Evolutionary conservation across 2,329 filamentous ascomycete genomes (phyloP).

Genomic region (Aspergillus brunneoviolaceus): DNA sequence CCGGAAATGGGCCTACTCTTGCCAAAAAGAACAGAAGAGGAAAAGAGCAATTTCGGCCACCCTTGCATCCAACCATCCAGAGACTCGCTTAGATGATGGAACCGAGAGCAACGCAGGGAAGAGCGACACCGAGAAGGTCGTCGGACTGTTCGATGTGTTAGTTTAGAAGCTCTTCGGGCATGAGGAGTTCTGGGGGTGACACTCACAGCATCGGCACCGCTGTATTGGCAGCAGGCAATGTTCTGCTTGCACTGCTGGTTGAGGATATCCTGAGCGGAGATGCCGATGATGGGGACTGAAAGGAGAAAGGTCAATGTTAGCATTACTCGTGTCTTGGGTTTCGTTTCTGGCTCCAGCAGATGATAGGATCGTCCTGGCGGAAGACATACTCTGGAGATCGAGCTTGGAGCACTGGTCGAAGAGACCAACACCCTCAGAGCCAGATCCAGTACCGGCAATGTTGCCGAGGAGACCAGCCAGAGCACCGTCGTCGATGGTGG

Average conservation of each 20-base stretch:
- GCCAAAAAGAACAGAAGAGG: not conserved
- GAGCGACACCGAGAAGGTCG: conserved; percentile 31
- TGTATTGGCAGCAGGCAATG: conserved; percentile 38
- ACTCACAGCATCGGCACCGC: conserved; percentile 29
- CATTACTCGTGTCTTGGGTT: not conserved
- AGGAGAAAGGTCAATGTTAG: conserved; percentile 3
- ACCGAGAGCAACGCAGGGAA: conserved; percentile 40
- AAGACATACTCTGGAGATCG: conserved; percentile 23
- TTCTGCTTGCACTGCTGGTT: conserved; percentile 41
- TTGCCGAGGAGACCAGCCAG: conserved; percentile 33
- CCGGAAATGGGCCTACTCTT: not conserved
- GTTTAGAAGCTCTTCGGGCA: not conserved
- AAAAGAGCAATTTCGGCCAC: not conserved
- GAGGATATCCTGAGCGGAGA: conserved; percentile 30
- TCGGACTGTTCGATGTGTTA: conserved; percentile 22
- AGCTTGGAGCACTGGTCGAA: conserved; percentile 43
- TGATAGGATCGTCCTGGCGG: too few species aligned
- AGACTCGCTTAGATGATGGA: conserved; percentile 31
- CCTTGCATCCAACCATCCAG: not conserved
- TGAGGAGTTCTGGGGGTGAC: not conserved
- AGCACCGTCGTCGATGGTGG: conserved; percentile 28
- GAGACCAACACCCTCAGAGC: conserved; percentile 33
- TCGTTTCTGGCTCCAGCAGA: too few species aligned
- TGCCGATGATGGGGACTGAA: conserved; percentile 27
- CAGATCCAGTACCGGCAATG: conserved; percentile 33